phyloP scores from a whole-genome alignment of 2,329 filamentous ascomycete genomes.

The Cytospora chrysosperma region DNA sequence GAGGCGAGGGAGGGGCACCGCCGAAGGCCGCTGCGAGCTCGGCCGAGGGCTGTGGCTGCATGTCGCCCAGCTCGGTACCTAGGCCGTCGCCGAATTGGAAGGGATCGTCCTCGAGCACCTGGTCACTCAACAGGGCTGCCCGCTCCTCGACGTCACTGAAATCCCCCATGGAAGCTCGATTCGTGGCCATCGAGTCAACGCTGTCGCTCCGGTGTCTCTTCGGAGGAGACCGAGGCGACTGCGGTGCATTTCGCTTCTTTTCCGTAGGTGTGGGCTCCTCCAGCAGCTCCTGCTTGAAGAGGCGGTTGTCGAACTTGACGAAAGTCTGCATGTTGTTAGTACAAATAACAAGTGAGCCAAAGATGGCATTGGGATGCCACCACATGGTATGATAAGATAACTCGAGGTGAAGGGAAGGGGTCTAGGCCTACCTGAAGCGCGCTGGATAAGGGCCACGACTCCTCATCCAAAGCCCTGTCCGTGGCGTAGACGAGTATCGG shows the following conservation, averaged over 20 bases:
- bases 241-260: conserved; percentile 28
- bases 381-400: background rate
- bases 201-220: conserved; percentile 22
- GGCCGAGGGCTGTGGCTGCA: conserved; percentile 7
- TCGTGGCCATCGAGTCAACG: conserved; percentile 22
- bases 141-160: conserved; percentile 21
- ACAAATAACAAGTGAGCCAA: background rate
- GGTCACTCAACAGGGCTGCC: conserved; percentile 16
- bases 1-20: conserved; percentile 17
- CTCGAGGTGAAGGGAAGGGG: background rate
- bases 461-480: conserved; percentile 31
- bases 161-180: conserved; percentile 22
- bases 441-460: conserved; percentile 28
- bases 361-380: background rate
- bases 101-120: background rate
- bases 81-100: conserved; percentile 17
- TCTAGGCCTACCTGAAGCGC: conserved; percentile 27
- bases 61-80: conserved; percentile 17
- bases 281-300: conserved; percentile 35
- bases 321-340: conserved; percentile 29
- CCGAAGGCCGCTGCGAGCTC: conserved; percentile 19
- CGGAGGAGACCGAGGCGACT: conserved; percentile 9
- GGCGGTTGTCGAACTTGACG: conserved; percentile 36
- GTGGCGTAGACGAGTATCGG: conserved; percentile 35
- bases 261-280: conserved; percentile 30